A percentile compares a stretch with the other conserved stretches of the same genome.
Evolutionary conservation across 2,329 filamentous ascomycete species (phyloP).

Genomic region (Calonectria naviculata): DNA sequence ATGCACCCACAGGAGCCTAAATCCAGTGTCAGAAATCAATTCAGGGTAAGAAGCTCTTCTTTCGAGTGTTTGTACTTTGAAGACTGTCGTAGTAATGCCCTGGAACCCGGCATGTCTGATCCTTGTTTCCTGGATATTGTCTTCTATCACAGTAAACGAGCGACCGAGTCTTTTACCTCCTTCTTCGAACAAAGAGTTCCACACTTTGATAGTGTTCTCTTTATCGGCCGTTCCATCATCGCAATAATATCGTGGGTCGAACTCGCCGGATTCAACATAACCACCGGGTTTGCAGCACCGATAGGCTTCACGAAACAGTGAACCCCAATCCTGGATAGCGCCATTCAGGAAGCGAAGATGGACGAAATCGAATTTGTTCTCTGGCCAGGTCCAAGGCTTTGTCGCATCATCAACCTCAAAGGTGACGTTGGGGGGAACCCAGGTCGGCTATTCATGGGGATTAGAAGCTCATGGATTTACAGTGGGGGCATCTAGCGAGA

Average conservation of each 20-base stretch:
- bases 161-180: background rate
- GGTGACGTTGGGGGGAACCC: slow-evolving; percentile 5
- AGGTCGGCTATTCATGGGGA: background rate
- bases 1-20: slow-evolving; percentile 17
- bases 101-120: slow-evolving; percentile 3
- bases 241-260: slow-evolving; percentile 10
- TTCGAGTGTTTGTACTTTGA: background rate
- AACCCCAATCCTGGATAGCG: background rate
- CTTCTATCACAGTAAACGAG: background rate
- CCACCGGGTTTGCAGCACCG: slow-evolving; percentile 16
- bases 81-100: background rate
- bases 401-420: slow-evolving; percentile 11
- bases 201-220: background rate
- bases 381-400: background rate
- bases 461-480: background rate
- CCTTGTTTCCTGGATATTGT: background rate
- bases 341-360: slow-evolving; percentile 5
- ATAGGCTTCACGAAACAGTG: slow-evolving; percentile 3
- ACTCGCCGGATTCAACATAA: slow-evolving; percentile 21
- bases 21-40: background rate
- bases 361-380: slow-evolving; percentile 5
- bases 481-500: background rate
- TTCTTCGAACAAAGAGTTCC: slow-evolving; percentile 14
- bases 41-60: background rate
- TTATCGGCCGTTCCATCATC: background rate